Base-by-base conservation (phyloP, 2,329 filamentous ascomycete species). In the Parastagonospora nodorum region DNA sequence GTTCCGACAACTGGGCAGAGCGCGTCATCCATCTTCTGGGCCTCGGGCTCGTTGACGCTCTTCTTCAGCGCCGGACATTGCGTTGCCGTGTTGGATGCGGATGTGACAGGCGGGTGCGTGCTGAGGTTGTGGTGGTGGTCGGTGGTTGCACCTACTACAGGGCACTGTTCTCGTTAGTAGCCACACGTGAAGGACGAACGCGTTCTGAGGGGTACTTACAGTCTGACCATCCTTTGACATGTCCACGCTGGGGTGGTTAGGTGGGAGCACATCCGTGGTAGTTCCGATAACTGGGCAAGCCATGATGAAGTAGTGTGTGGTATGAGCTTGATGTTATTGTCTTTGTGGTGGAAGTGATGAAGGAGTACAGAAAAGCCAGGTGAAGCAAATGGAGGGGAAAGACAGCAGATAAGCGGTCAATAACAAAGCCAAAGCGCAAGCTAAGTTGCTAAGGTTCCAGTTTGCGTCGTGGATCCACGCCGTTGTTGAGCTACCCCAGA, bases 1-100 rank as follows among this genome's bases (percentile, higher is more conserved):
- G 74, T 71, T n/a, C 76, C 76, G 1, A 78, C 74, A 9, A 78
- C 70, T 1, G 76, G 76, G 58, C 76, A 78, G 1, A 75, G 71
- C 2, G 69, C 75, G 48, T 78, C 74, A 28, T 75, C 74, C 59
- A 78, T 68, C 40, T 67, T 68, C 42, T 74, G 65, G 15, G 66
- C 67, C 50, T 66, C 71, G 37, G 68, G 64, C 52, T 70, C 53
- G 32, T 66, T 67, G 48, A 74, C 69, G 42, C 66, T 70, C 42
- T 63, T 67, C 63, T 77, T 74, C 30, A 78, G 63, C 4, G 70
- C 76, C 0, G 76, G 76, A 60, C 76, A 78, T 12, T 66, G 56
- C 11, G 71, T 73, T 14, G 76, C 76, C 16, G 60, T 58, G 35
- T 49, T 57, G 48, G 55, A 49, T 27, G 64, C 55, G 40, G 64